Evolutionary conservation across 139 green algal genomes (phyloP), one percentile per base, ranked within the genome.

Genomic region (Chlamydomonas eustigma): DNA sequence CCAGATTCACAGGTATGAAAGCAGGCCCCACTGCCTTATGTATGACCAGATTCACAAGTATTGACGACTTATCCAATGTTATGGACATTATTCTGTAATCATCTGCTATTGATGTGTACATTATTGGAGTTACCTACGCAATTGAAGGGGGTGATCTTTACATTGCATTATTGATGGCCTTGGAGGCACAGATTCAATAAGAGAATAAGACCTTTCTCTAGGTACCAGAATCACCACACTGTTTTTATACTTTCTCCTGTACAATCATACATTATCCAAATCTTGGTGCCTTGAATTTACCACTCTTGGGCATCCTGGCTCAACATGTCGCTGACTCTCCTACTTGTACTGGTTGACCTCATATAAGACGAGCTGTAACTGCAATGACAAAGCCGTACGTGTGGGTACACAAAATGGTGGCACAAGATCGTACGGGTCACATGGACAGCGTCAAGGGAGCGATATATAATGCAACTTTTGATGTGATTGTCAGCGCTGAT

Each of bases 71-170:
- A 81, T 88, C 8, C 78, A 74, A 31, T 87, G 76, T 52, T 73
- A 93, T 30, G 80, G 87, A 58, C 92, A 93, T 64, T 89, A 94
- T n/a, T n/a, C n/a, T n/a, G n/a, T n/a, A n/a, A n/a, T n/a, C n/a
- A n/a, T n/a, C n/a, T n/a, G n/a, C n/a, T n/a, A n/a, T n/a, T n/a
- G n/a, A n/a, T n/a, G n/a, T n/a, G n/a, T n/a, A n/a, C n/a, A n/a
- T n/a, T n/a, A n/a, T n/a, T n/a, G n/a, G n/a, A n/a, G n/a, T n/a
- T n/a, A n/a, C n/a, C n/a, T n/a, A n/a, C n/a, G n/a, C n/a, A n/a
- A n/a, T n/a, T n/a, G n/a, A n/a, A n/a, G n/a, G n/a, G n/a, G n/a
- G n/a, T n/a, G n/a, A n/a, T n/a, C n/a, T n/a, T n/a, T n/a, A n/a
- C n/a, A n/a, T n/a, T n/a, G n/a, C n/a, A n/a, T n/a, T n/a, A n/a